Base-by-base conservation (phyloP, 177 flowering plant species). In the Vitis hybrid region DNA sequence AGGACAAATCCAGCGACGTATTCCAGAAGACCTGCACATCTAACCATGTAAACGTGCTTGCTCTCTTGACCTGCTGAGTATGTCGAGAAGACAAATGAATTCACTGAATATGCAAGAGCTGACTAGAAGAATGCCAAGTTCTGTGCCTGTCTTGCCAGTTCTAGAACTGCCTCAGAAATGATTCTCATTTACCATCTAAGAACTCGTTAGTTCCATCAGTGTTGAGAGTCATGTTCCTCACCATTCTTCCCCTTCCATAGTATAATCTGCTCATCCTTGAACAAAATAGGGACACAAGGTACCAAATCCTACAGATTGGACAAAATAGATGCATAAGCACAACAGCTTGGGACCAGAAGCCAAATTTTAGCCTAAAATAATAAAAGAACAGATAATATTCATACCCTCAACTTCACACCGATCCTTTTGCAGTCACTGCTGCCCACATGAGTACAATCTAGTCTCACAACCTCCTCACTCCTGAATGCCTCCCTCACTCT, bases 361-460 rank as follows among this genome's bases (percentile, higher is more conserved):
- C 12, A 28, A 28, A 28, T 28, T 28, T 28, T 28, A 28, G 31
- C 63, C n/a, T 18, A 49, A 14, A 18, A 50, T 8, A 28, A 19
- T 7, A 28, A 19, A 1, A 55, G 50, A 13, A 28, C 11, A 2
- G 13, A 14, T 28, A 31, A 11, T 14, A 2, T 13, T 28, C 78
- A 57, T 81, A 92, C 97, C 88, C 87, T 85, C 72, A 94, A 79
- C 77, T 94, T 94, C 71, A 90, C 86, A 3, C 95, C 97, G 47
- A 95, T 92, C 85, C 69, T 88, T 83, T 93, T 95, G 85, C 98
- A 91, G 81, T 95, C 94, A 76, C 85, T 90, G 24, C 78, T 75
- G 18, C 91, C 97, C 53, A 89, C 97, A 81, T 90, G 85, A 49
- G 79, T 69, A 75, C 97, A 94, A 63, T 94, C 97, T 62, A 91